Percentiles rank a stretch among this genome's conserved stretches.
Conservation (phyloP, 345 rosid species). For the Sisymbrium altissimum region DNA sequence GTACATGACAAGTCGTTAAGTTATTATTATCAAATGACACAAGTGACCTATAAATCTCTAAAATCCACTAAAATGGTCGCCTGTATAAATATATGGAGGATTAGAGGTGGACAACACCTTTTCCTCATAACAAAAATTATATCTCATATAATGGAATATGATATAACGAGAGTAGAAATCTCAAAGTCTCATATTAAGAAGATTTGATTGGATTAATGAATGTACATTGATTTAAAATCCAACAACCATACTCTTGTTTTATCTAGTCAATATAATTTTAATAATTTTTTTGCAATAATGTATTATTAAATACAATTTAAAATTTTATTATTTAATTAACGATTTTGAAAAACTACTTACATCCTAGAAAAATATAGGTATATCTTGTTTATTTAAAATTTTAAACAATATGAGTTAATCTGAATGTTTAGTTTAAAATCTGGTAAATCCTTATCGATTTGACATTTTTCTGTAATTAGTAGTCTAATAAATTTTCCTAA, state of each 20-base stretch:
- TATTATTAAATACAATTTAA: background rate
- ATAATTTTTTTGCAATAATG: background rate
- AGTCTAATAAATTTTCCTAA: background rate
- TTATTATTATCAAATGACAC: background rate
- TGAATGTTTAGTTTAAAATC: background rate
- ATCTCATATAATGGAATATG: background rate
- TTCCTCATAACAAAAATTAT: background rate
- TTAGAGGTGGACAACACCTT: background rate
- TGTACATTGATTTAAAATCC: background rate
- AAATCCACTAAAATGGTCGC: background rate
- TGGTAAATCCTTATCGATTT: background rate
- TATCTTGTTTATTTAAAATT: background rate
- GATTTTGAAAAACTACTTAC: background rate
- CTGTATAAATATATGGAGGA: background rate
- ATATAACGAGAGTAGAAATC: background rate
- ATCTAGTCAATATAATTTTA: background rate
- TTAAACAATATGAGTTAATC: background rate
- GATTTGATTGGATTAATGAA: background rate
- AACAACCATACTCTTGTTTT: background rate
- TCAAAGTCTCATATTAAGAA: background rate
- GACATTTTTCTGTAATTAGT: background rate
- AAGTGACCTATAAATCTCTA: background rate
- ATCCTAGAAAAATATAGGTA: background rate
- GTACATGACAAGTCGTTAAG: background rate
- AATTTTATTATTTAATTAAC: background rate